phyloP scores from a whole-genome alignment of 2,329 filamentous ascomycete genomes.

The Cyphellophora europaea region DNA sequence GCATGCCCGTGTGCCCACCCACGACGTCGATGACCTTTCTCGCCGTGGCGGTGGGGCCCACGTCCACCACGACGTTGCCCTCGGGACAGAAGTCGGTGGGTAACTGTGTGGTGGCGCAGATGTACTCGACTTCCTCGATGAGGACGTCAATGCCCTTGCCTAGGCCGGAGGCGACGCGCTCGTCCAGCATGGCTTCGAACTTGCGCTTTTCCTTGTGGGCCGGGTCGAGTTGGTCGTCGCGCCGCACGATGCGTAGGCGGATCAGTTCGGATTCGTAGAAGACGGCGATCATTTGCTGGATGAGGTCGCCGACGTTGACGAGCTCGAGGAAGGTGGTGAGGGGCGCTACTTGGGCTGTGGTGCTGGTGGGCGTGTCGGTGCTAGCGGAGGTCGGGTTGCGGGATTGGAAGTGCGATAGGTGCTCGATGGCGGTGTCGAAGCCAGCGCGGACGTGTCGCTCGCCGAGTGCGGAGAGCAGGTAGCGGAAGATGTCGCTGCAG shows the following conservation, averaged over 20 bases:
- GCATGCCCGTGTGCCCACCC: conserved; percentile 81
- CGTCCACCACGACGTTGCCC: not conserved
- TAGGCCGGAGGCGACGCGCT: conserved; percentile 86
- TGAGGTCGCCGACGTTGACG: conserved; percentile 94
- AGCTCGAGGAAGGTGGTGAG: conserved; percentile 93
- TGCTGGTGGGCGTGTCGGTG: conserved; percentile 60
- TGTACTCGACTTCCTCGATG: conserved; percentile 96
- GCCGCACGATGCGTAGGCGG: conserved; percentile 70
- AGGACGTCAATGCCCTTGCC: conserved; percentile 98
- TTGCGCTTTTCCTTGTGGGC: conserved; percentile 93
- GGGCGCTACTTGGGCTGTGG: conserved; percentile 62
- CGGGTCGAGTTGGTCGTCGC: conserved; percentile 88
- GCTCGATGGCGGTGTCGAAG: conserved; percentile 84
- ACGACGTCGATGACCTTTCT: conserved; percentile 75
- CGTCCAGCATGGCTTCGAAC: conserved; percentile 97
- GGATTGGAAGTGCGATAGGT: conserved; percentile 85
- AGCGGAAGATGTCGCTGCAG: conserved; percentile 81
- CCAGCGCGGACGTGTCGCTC: conserved; percentile 82
- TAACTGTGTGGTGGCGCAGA: conserved; percentile 78
- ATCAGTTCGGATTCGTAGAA: conserved; percentile 96
- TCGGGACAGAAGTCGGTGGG: conserved; percentile 83
- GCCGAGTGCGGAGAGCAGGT: conserved; percentile 73
- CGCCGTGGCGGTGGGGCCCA: conserved; percentile 62
- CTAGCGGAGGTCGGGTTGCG: conserved; percentile 42
- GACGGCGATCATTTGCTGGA: conserved; percentile 97